Evolutionary conservation across 2,329 filamentous ascomycete species (phyloP).

Genomic region (Rutstroemia sp.): DNA sequence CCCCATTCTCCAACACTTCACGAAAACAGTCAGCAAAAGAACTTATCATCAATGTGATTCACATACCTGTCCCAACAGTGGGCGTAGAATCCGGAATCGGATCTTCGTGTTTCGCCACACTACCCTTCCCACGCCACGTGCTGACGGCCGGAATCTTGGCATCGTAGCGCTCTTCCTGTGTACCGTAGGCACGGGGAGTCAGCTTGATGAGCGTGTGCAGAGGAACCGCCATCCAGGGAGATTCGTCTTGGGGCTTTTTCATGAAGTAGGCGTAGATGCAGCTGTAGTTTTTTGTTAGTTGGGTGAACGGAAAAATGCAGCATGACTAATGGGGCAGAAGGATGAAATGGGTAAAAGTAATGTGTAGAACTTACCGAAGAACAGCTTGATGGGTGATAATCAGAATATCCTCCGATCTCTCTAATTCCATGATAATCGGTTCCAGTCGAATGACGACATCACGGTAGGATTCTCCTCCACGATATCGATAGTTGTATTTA

Average conservation of each 20-base stretch:
- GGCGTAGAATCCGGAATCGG: slow-evolving; percentile 8
- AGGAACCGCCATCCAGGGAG: slow-evolving; percentile 97
- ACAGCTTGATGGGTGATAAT: slow-evolving; percentile 98
- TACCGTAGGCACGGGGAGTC: slow-evolving; percentile 89
- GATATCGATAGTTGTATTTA: slow-evolving; percentile 99
- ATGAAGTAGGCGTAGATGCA: slow-evolving; percentile 99
- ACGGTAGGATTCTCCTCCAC: slow-evolving; percentile 89
- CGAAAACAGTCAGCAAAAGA: too few species aligned
- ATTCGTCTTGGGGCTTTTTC: slow-evolving; percentile 88
- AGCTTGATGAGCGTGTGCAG: slow-evolving; percentile 95
- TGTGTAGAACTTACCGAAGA: slow-evolving; percentile 38
- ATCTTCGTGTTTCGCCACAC: slow-evolving; percentile 75
- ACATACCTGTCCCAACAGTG: not conserved
- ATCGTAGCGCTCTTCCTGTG: slow-evolving; percentile 78
- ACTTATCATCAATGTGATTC: too few species aligned
- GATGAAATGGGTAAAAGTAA: not conserved
- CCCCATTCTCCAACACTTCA: not conserved
- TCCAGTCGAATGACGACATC: slow-evolving; percentile 97
- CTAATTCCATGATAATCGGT: slow-evolving; percentile 98
- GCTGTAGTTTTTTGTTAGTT: slow-evolving; percentile 30
- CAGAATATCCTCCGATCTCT: slow-evolving; percentile 91
- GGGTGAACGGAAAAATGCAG: not conserved
- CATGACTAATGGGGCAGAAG: not conserved
- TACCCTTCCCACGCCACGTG: slow-evolving; percentile 93
- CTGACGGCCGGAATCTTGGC: slow-evolving; percentile 93